Conservation (phyloP, 345 rosid species). For the Dipteronia sinensis region DNA sequence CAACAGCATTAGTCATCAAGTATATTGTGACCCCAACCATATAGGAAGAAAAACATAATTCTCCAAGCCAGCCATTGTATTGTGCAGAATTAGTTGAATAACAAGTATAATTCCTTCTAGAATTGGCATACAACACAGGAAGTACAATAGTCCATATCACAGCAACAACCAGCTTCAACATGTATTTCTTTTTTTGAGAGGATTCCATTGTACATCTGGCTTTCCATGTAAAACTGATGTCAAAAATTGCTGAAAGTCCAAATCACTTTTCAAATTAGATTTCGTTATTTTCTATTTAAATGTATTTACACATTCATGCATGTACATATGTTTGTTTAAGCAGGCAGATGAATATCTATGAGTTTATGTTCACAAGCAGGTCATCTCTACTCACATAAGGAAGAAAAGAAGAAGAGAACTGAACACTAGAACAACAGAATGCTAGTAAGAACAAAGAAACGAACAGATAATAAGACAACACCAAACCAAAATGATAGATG, state of each 20-base stretch:
- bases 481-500: no score
- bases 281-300: not conserved
- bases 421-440: not conserved
- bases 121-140: slow-evolving; percentile 67
- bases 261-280: slow-evolving; percentile 24
- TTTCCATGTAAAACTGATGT: slow-evolving; percentile 86
- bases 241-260: slow-evolving; percentile 69
- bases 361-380: not conserved
- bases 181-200: slow-evolving; percentile 60
- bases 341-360: not conserved
- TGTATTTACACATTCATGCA: slow-evolving; percentile 8
- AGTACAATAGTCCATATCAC: slow-evolving; percentile 82
- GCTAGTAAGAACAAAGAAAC: no score
- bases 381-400: not conserved
- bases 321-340: not conserved
- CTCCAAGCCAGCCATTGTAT: slow-evolving; percentile 74
- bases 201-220: slow-evolving; percentile 63
- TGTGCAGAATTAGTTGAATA: slow-evolving; percentile 65
- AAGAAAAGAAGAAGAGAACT: not conserved
- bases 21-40: slow-evolving; percentile 82
- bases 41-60: slow-evolving; percentile 79
- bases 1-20: slow-evolving; percentile 65
- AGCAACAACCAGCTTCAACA: slow-evolving; percentile 68
- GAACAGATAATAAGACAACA: no score
- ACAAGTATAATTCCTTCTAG: slow-evolving; percentile 82